phyloP scores from a whole-genome alignment of 345 rosid genomes.

The Geranium rotundifolium region DNA sequence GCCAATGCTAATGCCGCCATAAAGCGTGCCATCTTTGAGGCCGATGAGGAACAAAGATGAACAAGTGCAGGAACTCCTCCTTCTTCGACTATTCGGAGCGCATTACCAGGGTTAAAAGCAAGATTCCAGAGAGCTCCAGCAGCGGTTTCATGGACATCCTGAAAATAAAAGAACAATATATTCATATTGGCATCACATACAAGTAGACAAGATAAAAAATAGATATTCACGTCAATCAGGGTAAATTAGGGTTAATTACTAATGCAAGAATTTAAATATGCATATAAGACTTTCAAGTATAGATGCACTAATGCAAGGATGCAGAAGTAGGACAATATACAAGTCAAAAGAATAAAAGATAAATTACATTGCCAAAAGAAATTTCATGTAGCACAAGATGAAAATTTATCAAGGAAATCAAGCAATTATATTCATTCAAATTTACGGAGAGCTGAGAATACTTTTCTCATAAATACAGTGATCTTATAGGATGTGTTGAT shows the following conservation, averaged over 20 bases:
- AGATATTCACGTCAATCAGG: too few relatives aligned
- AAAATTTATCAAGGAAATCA: neutral
- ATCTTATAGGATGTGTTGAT: too few relatives aligned
- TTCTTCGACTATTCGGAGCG: conserved; percentile 73
- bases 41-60: conserved; percentile 56
- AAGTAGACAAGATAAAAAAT: too few relatives aligned
- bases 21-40: conserved; percentile 73
- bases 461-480: too few relatives aligned
- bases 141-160: conserved; percentile 95
- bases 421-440: neutral
- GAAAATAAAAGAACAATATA: conserved; percentile 8
- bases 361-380: neutral
- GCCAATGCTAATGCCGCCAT: conserved; percentile 82
- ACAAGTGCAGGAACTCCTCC: conserved; percentile 76
- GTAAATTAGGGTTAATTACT: too few relatives aligned
- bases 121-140: conserved; percentile 87
- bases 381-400: neutral
- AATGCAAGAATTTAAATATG: too few relatives aligned
- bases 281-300: neutral
- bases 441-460: neutral
- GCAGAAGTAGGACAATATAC: neutral
- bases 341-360: neutral
- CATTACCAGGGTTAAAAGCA: conserved; percentile 67
- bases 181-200: neutral
- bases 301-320: neutral